phyloP scores from a whole-genome alignment of 2,329 filamentous ascomycete genomes.

The Plectosphaerella plurivora region DNA sequence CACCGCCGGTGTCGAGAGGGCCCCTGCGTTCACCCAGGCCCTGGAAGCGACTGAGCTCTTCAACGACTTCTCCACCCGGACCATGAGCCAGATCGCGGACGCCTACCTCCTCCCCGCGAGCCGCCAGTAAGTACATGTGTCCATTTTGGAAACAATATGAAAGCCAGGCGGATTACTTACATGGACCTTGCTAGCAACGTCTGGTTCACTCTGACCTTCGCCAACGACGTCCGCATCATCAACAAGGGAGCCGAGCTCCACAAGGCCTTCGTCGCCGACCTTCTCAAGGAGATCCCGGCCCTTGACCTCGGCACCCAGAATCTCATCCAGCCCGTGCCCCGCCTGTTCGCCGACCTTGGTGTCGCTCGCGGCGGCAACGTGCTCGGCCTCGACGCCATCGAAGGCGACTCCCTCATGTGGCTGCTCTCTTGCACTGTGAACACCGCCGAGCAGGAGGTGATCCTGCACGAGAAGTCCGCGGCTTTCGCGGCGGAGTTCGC shows the following conservation, averaged over 20 bases:
- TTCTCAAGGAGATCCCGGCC: background rate
- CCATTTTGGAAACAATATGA: no score
- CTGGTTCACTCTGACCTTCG: background rate
- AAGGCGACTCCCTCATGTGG: constrained; percentile 7
- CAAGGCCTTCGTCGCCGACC: constrained; percentile 4
- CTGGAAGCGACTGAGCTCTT: constrained; percentile 2
- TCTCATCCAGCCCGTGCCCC: constrained; percentile 8
- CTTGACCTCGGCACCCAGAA: constrained; percentile 10
- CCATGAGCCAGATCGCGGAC: constrained; percentile 6
- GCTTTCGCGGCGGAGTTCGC: constrained; percentile 1
- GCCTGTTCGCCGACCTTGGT: constrained; percentile 8
- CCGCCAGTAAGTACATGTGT: constrained; percentile 3
- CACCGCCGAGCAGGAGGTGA: background rate
- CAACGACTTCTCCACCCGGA: constrained; percentile 3
- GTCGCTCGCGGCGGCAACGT: constrained; percentile 4
- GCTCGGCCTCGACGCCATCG: constrained; percentile 8
- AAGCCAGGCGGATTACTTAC: no score
- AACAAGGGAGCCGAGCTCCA: constrained; percentile 9
- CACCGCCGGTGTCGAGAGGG: background rate
- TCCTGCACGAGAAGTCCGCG: background rate
- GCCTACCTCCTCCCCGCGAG: constrained; percentile 6
- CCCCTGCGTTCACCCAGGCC: constrained; percentile 1
- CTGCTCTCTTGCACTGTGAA: background rate
- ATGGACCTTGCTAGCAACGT: no score
- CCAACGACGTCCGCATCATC: constrained; percentile 9